Percentiles rank a stretch among this genome's conserved stretches.
These are phyloP conservation scores for Ceratobasidium sp. DNA, from an alignment of 1,284 basidiomycete species.

Conservation along the genomic window DNA sequence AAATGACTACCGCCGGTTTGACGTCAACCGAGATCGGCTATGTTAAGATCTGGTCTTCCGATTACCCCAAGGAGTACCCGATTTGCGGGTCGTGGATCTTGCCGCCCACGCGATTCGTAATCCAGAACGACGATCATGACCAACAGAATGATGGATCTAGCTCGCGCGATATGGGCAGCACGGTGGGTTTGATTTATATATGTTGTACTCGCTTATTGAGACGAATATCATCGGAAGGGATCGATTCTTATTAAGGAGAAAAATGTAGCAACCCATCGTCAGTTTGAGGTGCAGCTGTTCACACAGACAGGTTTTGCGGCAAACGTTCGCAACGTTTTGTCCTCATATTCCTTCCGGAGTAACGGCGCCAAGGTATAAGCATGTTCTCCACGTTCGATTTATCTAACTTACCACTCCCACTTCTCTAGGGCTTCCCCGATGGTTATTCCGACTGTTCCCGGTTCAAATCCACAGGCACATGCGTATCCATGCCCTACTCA, in stretches of 20 bases:
- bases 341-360: constrained; percentile 39
- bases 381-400: neutral
- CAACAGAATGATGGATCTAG: constrained; percentile 43
- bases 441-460: constrained; percentile 42
- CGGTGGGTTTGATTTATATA: neutral
- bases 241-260: constrained; percentile 41
- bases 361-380: constrained; percentile 35
- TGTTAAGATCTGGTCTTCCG: constrained; percentile 42
- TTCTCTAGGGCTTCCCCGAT: constrained; percentile 39
- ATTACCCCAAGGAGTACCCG: constrained; percentile 43
- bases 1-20: constrained; percentile 38
- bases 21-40: constrained; percentile 39
- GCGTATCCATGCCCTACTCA: constrained; percentile 42
- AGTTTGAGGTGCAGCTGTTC: constrained; percentile 40
- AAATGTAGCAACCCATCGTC: constrained; percentile 38
- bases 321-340: constrained; percentile 35
- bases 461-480: constrained; percentile 34
- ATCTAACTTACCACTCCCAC: neutral
- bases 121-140: constrained; percentile 43
- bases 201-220: neutral
- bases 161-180: constrained; percentile 39
- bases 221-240: neutral
- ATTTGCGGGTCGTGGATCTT: constrained; percentile 44
- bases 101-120: constrained; percentile 39
- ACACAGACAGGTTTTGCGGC: constrained; percentile 37